Evolutionary conservation across 148 eudicot species (phyloP).

Genomic region (Vaccinium macrocarpon): DNA sequence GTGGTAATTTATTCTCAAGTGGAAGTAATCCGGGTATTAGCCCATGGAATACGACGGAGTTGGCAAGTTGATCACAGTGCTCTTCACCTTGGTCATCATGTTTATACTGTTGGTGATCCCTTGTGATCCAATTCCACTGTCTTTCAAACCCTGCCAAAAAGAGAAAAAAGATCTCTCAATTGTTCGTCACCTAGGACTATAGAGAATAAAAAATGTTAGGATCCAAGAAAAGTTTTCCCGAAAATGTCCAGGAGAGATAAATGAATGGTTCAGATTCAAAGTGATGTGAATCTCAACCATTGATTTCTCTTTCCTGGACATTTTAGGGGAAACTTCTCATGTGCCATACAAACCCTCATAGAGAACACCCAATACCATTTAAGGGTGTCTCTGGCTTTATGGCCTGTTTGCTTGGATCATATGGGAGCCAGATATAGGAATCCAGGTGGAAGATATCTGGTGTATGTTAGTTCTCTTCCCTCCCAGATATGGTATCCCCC

Average conservation of each 20-base stretch:
- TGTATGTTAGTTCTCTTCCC: too few relatives aligned
- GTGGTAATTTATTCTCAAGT: not conserved
- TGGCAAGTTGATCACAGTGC: slow-evolving; percentile 97
- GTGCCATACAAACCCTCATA: not conserved
- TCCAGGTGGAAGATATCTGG: too few relatives aligned
- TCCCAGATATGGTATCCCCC: too few relatives aligned
- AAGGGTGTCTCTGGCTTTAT: not conserved
- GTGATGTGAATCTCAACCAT: too few relatives aligned
- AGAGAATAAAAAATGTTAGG: not conserved
- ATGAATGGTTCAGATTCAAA: too few relatives aligned
- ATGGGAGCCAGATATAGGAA: too few relatives aligned
- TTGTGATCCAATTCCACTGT: slow-evolving; percentile 97
- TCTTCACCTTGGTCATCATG: slow-evolving; percentile 95
- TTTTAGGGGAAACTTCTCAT: too few relatives aligned
- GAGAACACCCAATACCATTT: not conserved
- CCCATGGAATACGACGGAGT: slow-evolving; percentile 88
- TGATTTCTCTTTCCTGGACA: too few relatives aligned
- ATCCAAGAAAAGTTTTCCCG: too few relatives aligned
- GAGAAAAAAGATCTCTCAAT: not conserved
- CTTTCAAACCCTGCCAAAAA: slow-evolving; percentile 75
- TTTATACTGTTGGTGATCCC: slow-evolving; percentile 94
- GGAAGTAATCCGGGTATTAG: slow-evolving; percentile 15
- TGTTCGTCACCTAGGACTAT: not conserved
- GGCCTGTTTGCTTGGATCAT: too few relatives aligned
- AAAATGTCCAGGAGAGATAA: too few relatives aligned